Base-by-base conservation (phyloP, 768 basidiomycete genomes). In the Tephrocybe sp. region DNA sequence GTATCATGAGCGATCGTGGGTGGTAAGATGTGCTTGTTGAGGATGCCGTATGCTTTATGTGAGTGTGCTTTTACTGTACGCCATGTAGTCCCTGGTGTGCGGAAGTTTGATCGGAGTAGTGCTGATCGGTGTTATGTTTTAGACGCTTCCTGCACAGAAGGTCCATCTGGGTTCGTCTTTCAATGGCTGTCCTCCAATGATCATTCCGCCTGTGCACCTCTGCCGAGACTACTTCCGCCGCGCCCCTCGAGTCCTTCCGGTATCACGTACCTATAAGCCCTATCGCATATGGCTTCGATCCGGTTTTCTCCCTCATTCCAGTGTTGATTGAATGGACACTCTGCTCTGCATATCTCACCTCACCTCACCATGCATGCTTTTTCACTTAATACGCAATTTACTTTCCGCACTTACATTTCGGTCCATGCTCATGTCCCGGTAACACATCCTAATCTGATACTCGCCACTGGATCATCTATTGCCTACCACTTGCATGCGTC, bases 31-130 rank as follows among this genome's bases (percentile, higher is more conserved):
- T 34, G 11, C 13, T 34, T 7, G 33, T 34, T 27, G 15, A 8
- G 16, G 13, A 13, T 13, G 10, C 11, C 16, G 34, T 29, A 4
- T 4, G 16, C 31, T 9, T 27, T 41, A 31, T 45, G 56, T 54
- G 39, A 50, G 52, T 48, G 6, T 43, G 27, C 8, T 44, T 33
- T 22, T 30, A 16, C 19, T 45, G 15, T 13, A n/a, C n/a, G n/a
- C n/a, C n/a, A n/a, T n/a, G n/a, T n/a, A n/a, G 11, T 24, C 18
- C 29, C 6, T 12, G 6, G 29, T 7, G n/a, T n/a, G 16, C 34
- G n/a, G 34, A 36, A n/a, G 19, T 12, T 19, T 38, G 37, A 12
- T 38, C 7, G 5, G 27, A 29, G 4, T 34, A n/a, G 18, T 18
- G 19, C 16, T 38, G 37, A 38, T 38, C 12, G 11, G 19, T 12